Evolutionary conservation across 495 filamentous ascomycete genomes (phyloP).

Genomic region (Hyaloscypha variabilis): DNA sequence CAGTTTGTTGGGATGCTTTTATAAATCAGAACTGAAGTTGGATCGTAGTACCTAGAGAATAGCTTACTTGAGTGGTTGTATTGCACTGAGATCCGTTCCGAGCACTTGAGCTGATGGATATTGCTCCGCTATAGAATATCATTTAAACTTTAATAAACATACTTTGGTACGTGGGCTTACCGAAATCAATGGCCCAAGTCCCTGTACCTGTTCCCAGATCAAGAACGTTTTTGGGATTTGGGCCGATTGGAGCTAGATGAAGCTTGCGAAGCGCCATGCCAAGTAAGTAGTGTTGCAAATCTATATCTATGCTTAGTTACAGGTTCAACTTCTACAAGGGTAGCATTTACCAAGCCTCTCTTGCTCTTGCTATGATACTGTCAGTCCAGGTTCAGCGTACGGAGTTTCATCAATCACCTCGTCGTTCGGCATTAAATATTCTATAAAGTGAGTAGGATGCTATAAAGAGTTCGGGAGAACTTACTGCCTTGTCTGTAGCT

Average conservation of each 20-base stretch:
- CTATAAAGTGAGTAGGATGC: slow-evolving; percentile 14
- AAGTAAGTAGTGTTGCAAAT: slow-evolving; percentile 51
- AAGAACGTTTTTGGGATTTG: slow-evolving; percentile 24
- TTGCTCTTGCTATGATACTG: slow-evolving; percentile 15
- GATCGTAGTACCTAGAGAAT: background rate
- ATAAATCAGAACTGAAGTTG: background rate
- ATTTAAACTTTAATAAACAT: background rate
- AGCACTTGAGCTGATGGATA: slow-evolving; percentile 37
- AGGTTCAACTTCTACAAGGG: background rate
- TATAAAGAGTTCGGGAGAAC: background rate
- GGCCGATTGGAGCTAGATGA: slow-evolving; percentile 41
- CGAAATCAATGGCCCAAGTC: slow-evolving; percentile 18
- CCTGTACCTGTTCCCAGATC: slow-evolving; percentile 15
- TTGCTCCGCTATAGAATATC: slow-evolving; percentile 20
- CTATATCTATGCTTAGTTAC: slow-evolving; percentile 31
- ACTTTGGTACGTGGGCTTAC: background rate
- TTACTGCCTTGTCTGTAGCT: slow-evolving; percentile 2
- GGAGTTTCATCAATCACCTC: slow-evolving; percentile 25
- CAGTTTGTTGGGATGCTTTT: slow-evolving; percentile 52
- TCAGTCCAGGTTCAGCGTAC: too few relatives aligned
- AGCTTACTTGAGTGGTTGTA: slow-evolving; percentile 43
- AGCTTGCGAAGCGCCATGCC: slow-evolving; percentile 43
- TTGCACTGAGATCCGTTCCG: slow-evolving; percentile 52
- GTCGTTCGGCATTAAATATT: slow-evolving; percentile 43
- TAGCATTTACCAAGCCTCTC: slow-evolving; percentile 11